phyloP scores from a whole-genome alignment of 345 rosid genomes.

The Zanthoxylum bungeanum region DNA sequence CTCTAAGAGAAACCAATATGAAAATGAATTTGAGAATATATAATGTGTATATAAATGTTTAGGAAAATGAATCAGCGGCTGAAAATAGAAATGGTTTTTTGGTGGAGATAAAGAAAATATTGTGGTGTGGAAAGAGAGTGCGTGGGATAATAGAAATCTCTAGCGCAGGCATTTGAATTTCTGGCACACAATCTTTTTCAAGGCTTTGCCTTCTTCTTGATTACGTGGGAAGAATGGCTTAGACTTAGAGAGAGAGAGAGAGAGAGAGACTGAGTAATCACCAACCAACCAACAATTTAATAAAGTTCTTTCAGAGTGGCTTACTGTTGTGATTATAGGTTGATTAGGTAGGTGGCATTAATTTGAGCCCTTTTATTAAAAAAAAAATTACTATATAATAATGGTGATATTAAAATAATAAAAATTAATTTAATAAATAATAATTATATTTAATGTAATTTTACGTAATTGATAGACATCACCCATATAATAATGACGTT shows the following conservation, averaged over 20 bases:
- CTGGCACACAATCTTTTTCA: neutral
- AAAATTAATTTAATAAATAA: too few species aligned
- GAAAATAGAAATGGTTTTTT: neutral
- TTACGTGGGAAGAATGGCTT: too few species aligned
- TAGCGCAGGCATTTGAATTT: constrained; percentile 6
- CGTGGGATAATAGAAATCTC: constrained; percentile 52
- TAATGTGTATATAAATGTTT: neutral
- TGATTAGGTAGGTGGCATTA: neutral
- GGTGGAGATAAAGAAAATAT: constrained; percentile 8
- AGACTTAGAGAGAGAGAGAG: too few species aligned
- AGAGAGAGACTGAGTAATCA: too few species aligned
- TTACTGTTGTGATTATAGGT: neutral
- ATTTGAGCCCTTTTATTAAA: neutral
- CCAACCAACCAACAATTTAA: too few species aligned
- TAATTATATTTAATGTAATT: too few species aligned
- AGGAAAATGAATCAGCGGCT: constrained; percentile 24
- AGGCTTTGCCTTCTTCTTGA: too few species aligned
- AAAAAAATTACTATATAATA: too few species aligned
- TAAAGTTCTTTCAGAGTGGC: neutral
- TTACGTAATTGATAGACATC: too few species aligned
- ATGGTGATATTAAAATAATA: too few species aligned
- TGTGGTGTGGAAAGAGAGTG: constrained; percentile 28
- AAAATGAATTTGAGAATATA: neutral
- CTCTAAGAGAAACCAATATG: constrained; percentile 6
- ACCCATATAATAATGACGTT: too few species aligned